Conservation (phyloP, 495 filamentous ascomycete species). For the Penicillium pulvis region DNA sequence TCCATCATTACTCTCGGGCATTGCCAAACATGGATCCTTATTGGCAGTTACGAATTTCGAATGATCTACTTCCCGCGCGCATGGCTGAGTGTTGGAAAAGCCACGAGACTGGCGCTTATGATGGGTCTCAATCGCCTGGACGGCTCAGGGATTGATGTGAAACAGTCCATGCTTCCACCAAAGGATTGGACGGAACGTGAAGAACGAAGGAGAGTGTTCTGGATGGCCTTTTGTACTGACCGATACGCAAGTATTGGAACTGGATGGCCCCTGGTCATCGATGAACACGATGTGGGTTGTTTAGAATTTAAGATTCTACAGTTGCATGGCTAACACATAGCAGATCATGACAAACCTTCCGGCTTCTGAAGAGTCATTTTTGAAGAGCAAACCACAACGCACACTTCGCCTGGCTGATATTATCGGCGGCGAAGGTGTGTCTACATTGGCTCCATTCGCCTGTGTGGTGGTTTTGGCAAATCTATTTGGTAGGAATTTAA, state of each 20-base stretch:
- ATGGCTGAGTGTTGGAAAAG: conserved; percentile 88
- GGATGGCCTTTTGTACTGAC: conserved; percentile 89
- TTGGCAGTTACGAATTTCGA: conserved; percentile 88
- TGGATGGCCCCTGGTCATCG: conserved; percentile 93
- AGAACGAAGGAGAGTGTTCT: conserved; percentile 89
- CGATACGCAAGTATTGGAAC: conserved; percentile 96
- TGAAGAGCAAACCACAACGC: conserved; percentile 71
- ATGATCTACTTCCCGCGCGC: conserved; percentile 97
- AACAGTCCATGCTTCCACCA: conserved; percentile 82
- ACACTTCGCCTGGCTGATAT: conserved; percentile 70
- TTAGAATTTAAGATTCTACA: neutral
- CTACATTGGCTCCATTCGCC: conserved; percentile 74
- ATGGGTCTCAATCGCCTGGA: conserved; percentile 91
- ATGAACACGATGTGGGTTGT: conserved; percentile 77
- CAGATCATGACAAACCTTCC: conserved; percentile 85
- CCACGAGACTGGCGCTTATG: conserved; percentile 79
- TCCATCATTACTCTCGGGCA: conserved; percentile 78
- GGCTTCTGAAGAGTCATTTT: conserved; percentile 81
- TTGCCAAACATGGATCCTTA: conserved; percentile 78
- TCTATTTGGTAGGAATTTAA: conserved; percentile 91
- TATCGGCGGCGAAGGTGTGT: conserved; percentile 68
- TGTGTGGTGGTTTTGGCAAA: conserved; percentile 82
- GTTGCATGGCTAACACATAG: conserved; percentile 17
- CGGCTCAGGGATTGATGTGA: conserved; percentile 83
- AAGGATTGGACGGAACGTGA: conserved; percentile 93